phyloP scores from a whole-genome alignment of 331 rosid genomes.

The Malus hybrid region DNA sequence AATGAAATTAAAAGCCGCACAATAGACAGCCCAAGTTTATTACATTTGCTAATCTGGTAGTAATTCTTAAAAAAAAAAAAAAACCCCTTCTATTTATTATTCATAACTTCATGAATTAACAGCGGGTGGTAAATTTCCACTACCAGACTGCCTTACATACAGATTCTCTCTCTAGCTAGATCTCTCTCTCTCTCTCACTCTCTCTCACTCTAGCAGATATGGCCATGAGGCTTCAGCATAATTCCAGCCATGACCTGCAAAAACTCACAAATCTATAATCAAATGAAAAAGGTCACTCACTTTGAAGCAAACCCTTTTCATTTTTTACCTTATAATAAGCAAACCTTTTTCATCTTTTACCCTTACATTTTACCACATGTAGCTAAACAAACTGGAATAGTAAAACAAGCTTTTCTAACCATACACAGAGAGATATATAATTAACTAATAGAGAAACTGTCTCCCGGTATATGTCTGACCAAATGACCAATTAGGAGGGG shows the following conservation, averaged over 20 bases:
- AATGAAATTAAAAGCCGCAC: neutral
- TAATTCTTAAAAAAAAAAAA: neutral
- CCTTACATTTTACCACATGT: neutral
- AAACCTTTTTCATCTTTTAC: neutral
- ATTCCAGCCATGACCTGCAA: slow-evolving; percentile 1
- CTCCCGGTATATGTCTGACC: slow-evolving; percentile 80
- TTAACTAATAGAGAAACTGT: slow-evolving; percentile 49
- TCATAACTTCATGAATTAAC: neutral
- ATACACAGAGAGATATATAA: neutral
- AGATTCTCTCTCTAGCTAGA: too few relatives aligned
- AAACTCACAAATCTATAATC: neutral
- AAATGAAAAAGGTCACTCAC: neutral
- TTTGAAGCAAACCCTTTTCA: neutral
- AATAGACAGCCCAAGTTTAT: neutral
- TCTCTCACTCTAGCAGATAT: neutral
- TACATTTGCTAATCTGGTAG: neutral
- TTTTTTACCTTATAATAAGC: neutral
- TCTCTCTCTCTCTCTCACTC: neutral
- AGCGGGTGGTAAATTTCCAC: neutral
- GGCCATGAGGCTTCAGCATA: neutral
- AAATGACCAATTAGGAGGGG: slow-evolving; percentile 71
- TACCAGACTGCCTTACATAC: neutral
- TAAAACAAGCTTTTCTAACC: slow-evolving; percentile 1
- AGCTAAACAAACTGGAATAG: neutral
- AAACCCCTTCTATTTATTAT: neutral